Base-by-base conservation (phyloP, 202 grass and related monocot species). In the Zizania palustris region DNA sequence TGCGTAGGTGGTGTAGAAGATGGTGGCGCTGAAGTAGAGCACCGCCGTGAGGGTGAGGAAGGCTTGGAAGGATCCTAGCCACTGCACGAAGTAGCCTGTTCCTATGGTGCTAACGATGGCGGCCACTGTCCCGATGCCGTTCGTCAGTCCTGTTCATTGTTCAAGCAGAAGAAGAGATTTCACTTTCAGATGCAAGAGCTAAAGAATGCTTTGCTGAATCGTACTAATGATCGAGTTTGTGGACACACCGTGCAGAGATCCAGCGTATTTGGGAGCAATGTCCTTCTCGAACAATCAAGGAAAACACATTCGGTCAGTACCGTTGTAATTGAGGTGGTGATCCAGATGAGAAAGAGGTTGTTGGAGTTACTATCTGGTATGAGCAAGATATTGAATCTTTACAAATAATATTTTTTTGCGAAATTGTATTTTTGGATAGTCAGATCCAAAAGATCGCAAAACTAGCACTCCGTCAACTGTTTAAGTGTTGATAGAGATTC, bases 51-150 rank as follows among this genome's bases (percentile, higher is more conserved):
- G 89, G 28, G 89, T 94, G 65, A 98, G 87, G 82, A 98, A 98
- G 46, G 89, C 91, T 62, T 98, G 87, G 71, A 98, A 98, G 70
- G 95, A 98, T 45, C 95, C 95, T 48, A 98, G 65, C 95, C 95
- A 98, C 72, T 94, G 82, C 12, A 98, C 91, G 22, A 98, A 98
- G 72, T 90, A 98, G 43, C 95, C 95, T 13, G 80, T 35, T 74
- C 95, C 95, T 38, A 92, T 85, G 6, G 95, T 98, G 80, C 95
- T 98, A 60, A 98, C 80, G 63, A 98, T 98, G 76, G 95, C 95
- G 12, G 95, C 91, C 11, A 92, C 69, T 6, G 87, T 92, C 45
- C 95, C 95, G 1, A 88, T 80, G 49, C 86, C 89, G 46, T 98
- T 98, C 22, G 95, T 94, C 58, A 98, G 54, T 49, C 95, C 95